Evolutionary conservation across 2,329 filamentous ascomycete genomes (phyloP).

Genomic region (Sporothrix phasma): DNA sequence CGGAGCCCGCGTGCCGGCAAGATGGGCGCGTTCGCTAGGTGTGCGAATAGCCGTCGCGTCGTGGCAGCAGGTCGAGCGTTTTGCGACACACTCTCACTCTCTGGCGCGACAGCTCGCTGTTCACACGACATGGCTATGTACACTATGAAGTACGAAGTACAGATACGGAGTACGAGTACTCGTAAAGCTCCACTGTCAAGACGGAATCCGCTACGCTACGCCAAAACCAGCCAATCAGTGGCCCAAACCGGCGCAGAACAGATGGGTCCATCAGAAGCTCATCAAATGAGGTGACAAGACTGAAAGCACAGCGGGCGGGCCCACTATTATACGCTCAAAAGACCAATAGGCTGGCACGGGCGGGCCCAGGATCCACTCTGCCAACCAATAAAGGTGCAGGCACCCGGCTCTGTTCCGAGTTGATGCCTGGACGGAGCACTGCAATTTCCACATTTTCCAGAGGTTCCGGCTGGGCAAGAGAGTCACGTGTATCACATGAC

Average conservation of each 20-base stretch:
- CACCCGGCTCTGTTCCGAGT: neutral
- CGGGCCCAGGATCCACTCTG: neutral
- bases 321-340: neutral
- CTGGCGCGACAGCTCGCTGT: neutral
- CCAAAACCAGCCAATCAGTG: neutral
- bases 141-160: neutral
- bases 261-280: too few relatives aligned
- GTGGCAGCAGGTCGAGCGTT: neutral
- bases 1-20: too few relatives aligned
- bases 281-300: constrained; percentile 4
- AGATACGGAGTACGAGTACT: too few relatives aligned
- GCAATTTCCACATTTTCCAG: constrained; percentile 10
- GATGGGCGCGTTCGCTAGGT: too few relatives aligned
- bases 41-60: neutral
- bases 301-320: neutral
- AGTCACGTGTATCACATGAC: constrained; percentile 1
- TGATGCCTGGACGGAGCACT: constrained; percentile 5
- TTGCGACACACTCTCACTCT: neutral
- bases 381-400: neutral
- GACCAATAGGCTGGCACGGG: neutral
- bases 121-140: neutral
- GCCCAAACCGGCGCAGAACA: too few relatives aligned
- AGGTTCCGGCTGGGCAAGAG: neutral
- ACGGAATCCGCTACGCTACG: too few relatives aligned
- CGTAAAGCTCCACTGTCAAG: too few relatives aligned